Evolutionary conservation across 2,329 filamentous ascomycete genomes (phyloP).

Genomic region (Nemania diffusa): DNA sequence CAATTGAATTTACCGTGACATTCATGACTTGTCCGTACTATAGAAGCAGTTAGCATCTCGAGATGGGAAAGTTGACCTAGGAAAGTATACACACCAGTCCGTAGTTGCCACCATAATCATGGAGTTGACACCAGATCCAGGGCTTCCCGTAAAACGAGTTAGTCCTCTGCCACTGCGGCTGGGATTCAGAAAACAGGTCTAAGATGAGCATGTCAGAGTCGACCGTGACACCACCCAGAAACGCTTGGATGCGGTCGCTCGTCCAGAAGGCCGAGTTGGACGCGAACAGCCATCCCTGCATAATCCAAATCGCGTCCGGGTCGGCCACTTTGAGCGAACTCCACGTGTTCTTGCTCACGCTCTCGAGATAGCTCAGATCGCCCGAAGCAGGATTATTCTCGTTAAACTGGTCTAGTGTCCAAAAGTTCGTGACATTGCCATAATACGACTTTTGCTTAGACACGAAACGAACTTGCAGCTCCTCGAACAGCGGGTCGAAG

Average conservation of each 20-base stretch:
- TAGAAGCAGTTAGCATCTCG: conserved; percentile 16
- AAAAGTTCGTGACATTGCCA: conserved; percentile 36
- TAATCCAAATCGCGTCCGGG: conserved; percentile 35
- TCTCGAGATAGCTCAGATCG: conserved; percentile 35
- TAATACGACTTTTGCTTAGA: conserved; percentile 37
- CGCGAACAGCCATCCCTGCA: conserved; percentile 39
- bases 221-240: conserved; percentile 36
- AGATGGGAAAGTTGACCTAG: background rate
- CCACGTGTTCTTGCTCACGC: conserved; percentile 37
- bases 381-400: conserved; percentile 38
- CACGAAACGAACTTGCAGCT: conserved; percentile 35
- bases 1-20: conserved; percentile 35
- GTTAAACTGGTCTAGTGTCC: conserved; percentile 39
- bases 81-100: conserved; percentile 31
- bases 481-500: conserved; percentile 35
- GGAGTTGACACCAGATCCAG: conserved; percentile 38
- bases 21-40: conserved; percentile 39
- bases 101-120: conserved; percentile 38
- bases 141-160: conserved; percentile 37
- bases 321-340: conserved; percentile 37
- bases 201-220: conserved; percentile 37
- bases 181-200: conserved; percentile 38
- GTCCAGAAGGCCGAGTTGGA: conserved; percentile 37
- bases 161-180: conserved; percentile 39
- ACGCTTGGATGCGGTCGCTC: conserved; percentile 35